phyloP scores from a whole-genome alignment of 192 early-diverging fungal species.

The Gamsiella multidivaricata region DNA sequence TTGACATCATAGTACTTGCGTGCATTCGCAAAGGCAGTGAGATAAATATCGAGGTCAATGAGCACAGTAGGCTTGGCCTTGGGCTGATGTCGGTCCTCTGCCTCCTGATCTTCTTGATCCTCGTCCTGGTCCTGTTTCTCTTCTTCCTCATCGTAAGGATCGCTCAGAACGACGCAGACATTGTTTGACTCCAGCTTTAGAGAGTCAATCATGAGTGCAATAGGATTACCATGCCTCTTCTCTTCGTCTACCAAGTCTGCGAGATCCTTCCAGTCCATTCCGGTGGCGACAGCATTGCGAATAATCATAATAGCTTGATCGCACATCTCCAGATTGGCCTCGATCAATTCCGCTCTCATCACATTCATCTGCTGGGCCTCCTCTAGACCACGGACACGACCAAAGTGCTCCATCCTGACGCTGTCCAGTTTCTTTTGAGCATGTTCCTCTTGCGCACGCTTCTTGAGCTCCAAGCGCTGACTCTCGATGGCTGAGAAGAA shows the following conservation, averaged over 20 bases:
- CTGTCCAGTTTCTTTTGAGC: constrained; percentile 88
- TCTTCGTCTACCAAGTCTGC: constrained; percentile 89
- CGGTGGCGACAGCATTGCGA: constrained; percentile 86
- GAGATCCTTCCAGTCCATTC: constrained; percentile 98
- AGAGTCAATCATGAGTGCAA: constrained; percentile 79
- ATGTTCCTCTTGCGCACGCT: constrained; percentile 74
- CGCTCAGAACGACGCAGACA: constrained; percentile 67
- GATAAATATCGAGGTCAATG: constrained; percentile 90
- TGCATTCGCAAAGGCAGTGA: constrained; percentile 91
- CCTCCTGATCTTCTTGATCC: constrained; percentile 55
- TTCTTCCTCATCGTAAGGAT: constrained; percentile 67
- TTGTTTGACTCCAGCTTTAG: constrained; percentile 86
- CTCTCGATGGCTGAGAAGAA: constrained; percentile 93
- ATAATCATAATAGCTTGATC: constrained; percentile 91
- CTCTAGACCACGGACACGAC: constrained; percentile 82
- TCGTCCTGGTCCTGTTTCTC: constrained; percentile 49
- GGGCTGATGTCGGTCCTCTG: constrained; percentile 41
- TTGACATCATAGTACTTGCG: constrained; percentile 88
- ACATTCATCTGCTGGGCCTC: constrained; percentile 74
- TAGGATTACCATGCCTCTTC: constrained; percentile 76
- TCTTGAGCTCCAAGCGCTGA: constrained; percentile 80
- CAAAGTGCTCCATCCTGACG: constrained; percentile 81
- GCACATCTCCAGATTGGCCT: constrained; percentile 83
- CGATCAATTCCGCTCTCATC: constrained; percentile 86
- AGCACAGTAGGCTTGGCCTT: constrained; percentile 54